A percentile compares a stretch with the other conserved stretches of the same genome.
Evolutionary conservation across 345 rosid species (phyloP).

Genomic region (Lumnitzera racemosa): DNA sequence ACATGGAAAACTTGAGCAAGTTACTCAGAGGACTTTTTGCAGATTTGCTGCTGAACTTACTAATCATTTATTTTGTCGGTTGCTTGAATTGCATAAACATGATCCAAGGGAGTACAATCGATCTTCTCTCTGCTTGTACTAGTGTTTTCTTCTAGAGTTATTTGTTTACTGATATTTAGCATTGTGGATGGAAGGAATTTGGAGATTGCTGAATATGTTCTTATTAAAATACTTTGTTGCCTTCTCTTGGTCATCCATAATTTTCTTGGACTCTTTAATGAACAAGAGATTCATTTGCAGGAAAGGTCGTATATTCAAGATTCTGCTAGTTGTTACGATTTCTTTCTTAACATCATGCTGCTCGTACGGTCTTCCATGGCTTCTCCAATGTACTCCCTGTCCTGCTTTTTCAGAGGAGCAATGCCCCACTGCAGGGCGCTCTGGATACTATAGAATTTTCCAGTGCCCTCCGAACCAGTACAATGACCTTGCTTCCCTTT

Average conservation of each 20-base stretch:
- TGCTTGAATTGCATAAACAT: too few relatives aligned
- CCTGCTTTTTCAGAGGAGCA: slow-evolving; percentile 39
- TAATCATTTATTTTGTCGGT: too few relatives aligned
- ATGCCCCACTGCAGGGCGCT: slow-evolving; percentile 68
- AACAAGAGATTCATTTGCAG: slow-evolving; percentile 33
- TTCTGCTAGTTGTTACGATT: slow-evolving; percentile 55
- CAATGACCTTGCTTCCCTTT: slow-evolving; percentile 86
- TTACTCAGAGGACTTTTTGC: too few relatives aligned
- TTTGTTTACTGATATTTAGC: too few relatives aligned
- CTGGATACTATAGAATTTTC: slow-evolving; percentile 75
- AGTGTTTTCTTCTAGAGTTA: too few relatives aligned
- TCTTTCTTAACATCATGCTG: slow-evolving; percentile 79
- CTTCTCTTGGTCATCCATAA: not conserved
- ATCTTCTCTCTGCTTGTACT: too few relatives aligned
- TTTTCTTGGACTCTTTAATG: too few relatives aligned
- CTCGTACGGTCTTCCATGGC: slow-evolving; percentile 85
- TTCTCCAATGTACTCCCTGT: slow-evolving; percentile 65
- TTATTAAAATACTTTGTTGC: not conserved
- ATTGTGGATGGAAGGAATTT: too few relatives aligned
- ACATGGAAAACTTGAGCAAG: too few relatives aligned
- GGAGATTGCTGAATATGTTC: slow-evolving; percentile 4
- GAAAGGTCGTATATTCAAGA: slow-evolving; percentile 66
- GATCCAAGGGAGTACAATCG: too few relatives aligned
- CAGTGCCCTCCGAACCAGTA: slow-evolving; percentile 75
- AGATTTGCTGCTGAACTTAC: too few relatives aligned